Percentiles rank a stretch among this genome's conserved stretches.
These are phyloP conservation scores for Colletotrichum sp. DNA, from an alignment of 2,329 filamentous ascomycete species.

Conservation along the genomic window DNA sequence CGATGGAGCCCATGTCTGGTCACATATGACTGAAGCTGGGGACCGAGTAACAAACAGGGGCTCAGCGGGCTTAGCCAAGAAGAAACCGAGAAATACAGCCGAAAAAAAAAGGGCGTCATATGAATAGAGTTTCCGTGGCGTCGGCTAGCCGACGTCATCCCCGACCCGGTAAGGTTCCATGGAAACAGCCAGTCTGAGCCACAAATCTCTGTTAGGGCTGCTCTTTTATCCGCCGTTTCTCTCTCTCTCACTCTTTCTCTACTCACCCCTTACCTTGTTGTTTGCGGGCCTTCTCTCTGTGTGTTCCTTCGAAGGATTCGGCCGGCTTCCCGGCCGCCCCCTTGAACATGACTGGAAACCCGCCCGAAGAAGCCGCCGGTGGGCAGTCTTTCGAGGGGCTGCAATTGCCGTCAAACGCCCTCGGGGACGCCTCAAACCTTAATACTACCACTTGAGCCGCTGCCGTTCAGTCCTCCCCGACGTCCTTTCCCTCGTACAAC, in stretches of 20 bases:
- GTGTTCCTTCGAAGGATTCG: not conserved
- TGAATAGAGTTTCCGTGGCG: constrained; percentile 18
- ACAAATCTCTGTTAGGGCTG: constrained; percentile 1
- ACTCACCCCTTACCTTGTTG: not conserved
- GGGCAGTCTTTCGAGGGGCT: not conserved
- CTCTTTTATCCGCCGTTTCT: not conserved
- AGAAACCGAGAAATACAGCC: not conserved
- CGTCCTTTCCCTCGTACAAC: not conserved
- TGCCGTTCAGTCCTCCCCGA: not conserved
- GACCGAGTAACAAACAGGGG: not conserved
- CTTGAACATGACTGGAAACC: not conserved
- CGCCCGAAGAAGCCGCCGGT: not conserved
- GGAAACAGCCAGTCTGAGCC: constrained; percentile 12
- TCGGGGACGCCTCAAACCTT: constrained; percentile 2
- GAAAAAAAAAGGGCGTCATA: not conserved
- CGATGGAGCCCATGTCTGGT: not conserved
- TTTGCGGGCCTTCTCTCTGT: not conserved
- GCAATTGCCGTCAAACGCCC: not conserved
- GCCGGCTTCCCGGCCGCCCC: not conserved
- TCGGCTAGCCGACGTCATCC: constrained; percentile 13
- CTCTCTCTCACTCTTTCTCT: not conserved
- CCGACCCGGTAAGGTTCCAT: not conserved
- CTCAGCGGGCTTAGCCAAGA: not conserved
- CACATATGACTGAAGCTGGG: not conserved
- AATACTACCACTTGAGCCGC: constrained; percentile 1